These are phyloP conservation scores for Pichia nakasei DNA, from an alignment of 805 yeast species.

Conservation along the genomic window DNA sequence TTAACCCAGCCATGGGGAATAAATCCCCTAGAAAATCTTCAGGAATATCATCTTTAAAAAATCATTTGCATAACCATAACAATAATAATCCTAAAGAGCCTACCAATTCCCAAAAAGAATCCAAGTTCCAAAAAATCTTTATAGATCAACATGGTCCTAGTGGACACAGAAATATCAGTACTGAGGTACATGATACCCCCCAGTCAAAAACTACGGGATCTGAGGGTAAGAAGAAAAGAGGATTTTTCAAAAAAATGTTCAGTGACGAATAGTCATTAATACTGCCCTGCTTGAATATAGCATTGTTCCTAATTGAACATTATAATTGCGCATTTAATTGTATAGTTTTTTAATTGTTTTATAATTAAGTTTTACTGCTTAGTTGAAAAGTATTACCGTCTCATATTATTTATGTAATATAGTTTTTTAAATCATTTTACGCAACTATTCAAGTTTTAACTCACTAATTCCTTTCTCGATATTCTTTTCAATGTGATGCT, in stretches of 20 bases:
- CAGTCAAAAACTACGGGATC: slow-evolving; percentile 11
- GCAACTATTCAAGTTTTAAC: too few species aligned
- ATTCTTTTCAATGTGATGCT: background rate
- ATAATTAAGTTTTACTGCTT: background rate
- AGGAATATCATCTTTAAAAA: background rate
- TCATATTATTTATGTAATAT: too few species aligned
- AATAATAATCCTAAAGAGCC: background rate
- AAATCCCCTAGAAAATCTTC: background rate
- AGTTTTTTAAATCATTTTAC: too few species aligned
- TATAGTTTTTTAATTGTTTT: background rate
- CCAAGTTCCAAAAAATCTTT: slow-evolving; percentile 12
- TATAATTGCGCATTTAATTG: too few species aligned
- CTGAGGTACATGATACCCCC: slow-evolving; percentile 10
- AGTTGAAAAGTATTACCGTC: too few species aligned
- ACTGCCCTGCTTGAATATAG: too few species aligned
- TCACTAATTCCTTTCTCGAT: background rate
- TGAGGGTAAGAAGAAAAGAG: slow-evolving; percentile 23
- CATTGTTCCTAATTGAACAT: too few species aligned
- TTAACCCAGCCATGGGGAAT: too few species aligned
- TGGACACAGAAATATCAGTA: slow-evolving; percentile 6
- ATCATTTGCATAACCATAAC: background rate
- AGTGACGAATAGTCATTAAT: slow-evolving; percentile 17
- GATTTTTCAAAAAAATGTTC: slow-evolving; percentile 28
- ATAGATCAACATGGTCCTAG: slow-evolving; percentile 13
- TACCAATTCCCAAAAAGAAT: background rate